Conservation (phyloP, 768 basidiomycete species). For the Rubroboletus satanas region DNA sequence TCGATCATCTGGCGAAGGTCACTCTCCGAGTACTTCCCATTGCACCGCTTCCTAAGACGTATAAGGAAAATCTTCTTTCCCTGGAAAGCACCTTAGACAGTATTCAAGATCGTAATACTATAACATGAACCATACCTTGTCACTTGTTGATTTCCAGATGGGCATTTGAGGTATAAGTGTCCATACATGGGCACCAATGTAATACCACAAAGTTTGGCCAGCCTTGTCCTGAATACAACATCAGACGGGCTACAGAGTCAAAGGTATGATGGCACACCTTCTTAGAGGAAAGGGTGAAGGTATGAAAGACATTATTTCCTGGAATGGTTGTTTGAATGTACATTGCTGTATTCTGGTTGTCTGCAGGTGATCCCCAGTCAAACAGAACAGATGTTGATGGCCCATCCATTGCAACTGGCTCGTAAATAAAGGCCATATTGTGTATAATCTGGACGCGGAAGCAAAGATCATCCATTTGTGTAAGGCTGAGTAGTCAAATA, state of each 20-base stretch:
- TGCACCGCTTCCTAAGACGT: conserved; percentile 36
- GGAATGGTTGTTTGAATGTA: conserved; percentile 33
- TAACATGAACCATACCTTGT: conserved; percentile 28
- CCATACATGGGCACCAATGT: conserved; percentile 51
- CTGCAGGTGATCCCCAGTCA: conserved; percentile 45
- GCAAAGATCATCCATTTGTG: conserved; percentile 36
- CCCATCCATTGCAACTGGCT: conserved; percentile 54
- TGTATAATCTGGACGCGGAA: conserved; percentile 40
- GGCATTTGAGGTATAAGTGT: conserved; percentile 24
- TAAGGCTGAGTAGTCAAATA: conserved; percentile 28
- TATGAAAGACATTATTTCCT: conserved; percentile 38
- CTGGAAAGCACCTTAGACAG: conserved; percentile 5
- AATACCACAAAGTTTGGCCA: conserved; percentile 38
- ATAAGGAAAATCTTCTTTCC: conserved; percentile 34
- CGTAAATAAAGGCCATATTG: conserved; percentile 48
- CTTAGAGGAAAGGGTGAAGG: conserved; percentile 46
- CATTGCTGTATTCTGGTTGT: conserved; percentile 31
- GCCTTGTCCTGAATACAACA: conserved; percentile 28
- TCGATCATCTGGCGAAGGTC: conserved; percentile 40
- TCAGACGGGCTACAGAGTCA: conserved; percentile 4
- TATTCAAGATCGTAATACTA: not conserved
- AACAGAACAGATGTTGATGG: conserved; percentile 42
- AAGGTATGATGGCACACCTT: conserved; percentile 32
- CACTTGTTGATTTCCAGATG: conserved; percentile 40
- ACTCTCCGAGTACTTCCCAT: conserved; percentile 27